phyloP scores from a whole-genome alignment of 169 alveolate genomes.

The Fabrea salina region DNA sequence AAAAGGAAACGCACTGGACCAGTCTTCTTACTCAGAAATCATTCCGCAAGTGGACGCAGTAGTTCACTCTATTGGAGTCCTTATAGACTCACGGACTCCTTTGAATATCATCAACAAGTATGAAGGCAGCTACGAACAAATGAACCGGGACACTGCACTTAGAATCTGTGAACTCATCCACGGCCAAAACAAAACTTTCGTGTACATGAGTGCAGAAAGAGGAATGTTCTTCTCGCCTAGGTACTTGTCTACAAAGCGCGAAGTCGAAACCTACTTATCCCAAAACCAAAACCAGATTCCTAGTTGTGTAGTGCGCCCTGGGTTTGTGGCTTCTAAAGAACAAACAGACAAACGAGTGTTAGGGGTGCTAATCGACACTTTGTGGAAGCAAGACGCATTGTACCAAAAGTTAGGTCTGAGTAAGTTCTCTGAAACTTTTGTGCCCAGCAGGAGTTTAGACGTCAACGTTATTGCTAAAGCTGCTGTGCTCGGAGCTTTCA shows the following conservation, averaged over 20 bases:
- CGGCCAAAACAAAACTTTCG: constrained; percentile 18
- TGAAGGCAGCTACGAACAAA: constrained; percentile 33
- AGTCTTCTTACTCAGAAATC: background rate
- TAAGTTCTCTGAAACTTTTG: background rate
- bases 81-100: constrained; percentile 21
- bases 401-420: background rate
- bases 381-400: background rate
- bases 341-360: background rate
- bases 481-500: background rate
- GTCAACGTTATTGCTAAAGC: constrained; percentile 26
- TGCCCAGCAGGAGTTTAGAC: background rate
- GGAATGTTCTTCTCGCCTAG: constrained; percentile 28
- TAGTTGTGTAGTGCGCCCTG: constrained; percentile 11
- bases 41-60: constrained; percentile 14
- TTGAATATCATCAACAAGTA: background rate
- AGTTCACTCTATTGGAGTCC: constrained; percentile 36
- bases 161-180: background rate
- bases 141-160: constrained; percentile 41
- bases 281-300: background rate
- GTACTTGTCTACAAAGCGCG: constrained; percentile 20
- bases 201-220: constrained; percentile 26
- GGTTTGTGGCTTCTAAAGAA: constrained; percentile 1
- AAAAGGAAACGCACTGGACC: constrained; percentile 39
- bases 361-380: background rate
- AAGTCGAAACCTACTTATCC: constrained; percentile 13